These are phyloP conservation scores for Westerdykella ornata DNA, from an alignment of 2,329 filamentous ascomycete species.

Conservation along the genomic window DNA sequence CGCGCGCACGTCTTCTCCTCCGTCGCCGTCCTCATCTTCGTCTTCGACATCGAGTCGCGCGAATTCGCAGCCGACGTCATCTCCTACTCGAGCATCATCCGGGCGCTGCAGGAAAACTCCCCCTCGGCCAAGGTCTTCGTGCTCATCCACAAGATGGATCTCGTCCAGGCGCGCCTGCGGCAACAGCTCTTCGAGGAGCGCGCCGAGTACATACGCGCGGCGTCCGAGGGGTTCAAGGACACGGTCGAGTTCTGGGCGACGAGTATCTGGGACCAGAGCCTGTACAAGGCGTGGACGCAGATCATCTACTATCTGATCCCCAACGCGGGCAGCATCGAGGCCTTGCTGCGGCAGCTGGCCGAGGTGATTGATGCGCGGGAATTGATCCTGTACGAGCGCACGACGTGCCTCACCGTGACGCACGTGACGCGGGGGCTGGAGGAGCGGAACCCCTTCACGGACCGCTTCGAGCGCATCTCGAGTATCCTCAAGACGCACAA, in stretches of 20 bases:
- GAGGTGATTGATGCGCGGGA: constrained; percentile 87
- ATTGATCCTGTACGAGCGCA: constrained; percentile 88
- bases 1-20: constrained; percentile 94
- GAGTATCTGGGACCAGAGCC: constrained; percentile 95
- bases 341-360: constrained; percentile 73
- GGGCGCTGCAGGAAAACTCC: constrained; percentile 80
- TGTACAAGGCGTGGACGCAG: constrained; percentile 97
- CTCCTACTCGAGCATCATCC: constrained; percentile 85
- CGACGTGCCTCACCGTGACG: constrained; percentile 93
- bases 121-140: constrained; percentile 79
- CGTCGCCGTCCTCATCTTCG: constrained; percentile 95
- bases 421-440: constrained; percentile 75
- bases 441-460: constrained; percentile 74
- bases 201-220: constrained; percentile 66
- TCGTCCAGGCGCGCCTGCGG: constrained; percentile 74
- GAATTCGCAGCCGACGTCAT: constrained; percentile 90
- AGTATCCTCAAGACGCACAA: constrained; percentile 99
- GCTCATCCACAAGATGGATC: constrained; percentile 97
- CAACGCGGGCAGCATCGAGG: constrained; percentile 81
- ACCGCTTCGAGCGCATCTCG: constrained; percentile 88
- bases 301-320: constrained; percentile 98
- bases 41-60: constrained; percentile 95
- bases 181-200: constrained; percentile 80
- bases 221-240: constrained; percentile 61
- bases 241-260: constrained; percentile 79